Evolutionary conservation across 257 asterid genomes (phyloP).

Genomic region (Solanum commersonii): DNA sequence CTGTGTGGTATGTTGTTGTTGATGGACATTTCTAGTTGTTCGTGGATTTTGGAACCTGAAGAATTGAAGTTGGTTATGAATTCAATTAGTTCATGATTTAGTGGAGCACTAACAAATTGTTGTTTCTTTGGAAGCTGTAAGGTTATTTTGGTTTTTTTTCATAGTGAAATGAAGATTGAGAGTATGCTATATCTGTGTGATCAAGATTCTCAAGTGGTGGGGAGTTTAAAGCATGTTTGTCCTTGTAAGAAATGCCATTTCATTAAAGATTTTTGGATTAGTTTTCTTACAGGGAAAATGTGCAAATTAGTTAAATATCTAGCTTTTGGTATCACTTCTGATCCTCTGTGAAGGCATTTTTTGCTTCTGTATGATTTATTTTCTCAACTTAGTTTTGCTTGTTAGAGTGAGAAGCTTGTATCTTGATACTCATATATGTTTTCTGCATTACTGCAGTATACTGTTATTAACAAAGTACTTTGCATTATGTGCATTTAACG

Average conservation of each 20-base stretch:
- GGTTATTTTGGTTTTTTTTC: neutral
- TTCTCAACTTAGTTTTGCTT: neutral
- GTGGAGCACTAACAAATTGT: neutral
- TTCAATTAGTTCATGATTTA: neutral
- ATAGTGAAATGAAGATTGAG: neutral
- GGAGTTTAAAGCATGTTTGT: neutral
- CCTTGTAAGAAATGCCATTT: neutral
- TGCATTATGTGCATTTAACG: neutral
- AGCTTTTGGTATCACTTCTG: neutral
- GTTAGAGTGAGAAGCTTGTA: neutral
- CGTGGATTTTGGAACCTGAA: neutral
- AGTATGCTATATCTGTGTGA: neutral
- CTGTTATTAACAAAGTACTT: neutral
- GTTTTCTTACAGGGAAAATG: neutral
- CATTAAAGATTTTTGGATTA: neutral
- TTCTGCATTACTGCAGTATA: neutral
- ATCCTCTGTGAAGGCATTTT: neutral
- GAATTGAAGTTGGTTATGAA: neutral
- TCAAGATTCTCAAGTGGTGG: neutral
- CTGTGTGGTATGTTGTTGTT: neutral
- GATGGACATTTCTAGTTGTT: neutral
- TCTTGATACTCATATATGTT: neutral
- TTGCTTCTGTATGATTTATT: neutral
- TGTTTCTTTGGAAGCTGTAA: neutral
- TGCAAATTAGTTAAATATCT: neutral